Evolutionary conservation across 352 stramenopile species (phyloP).

Genomic region (Phytophthora foliorum): DNA sequence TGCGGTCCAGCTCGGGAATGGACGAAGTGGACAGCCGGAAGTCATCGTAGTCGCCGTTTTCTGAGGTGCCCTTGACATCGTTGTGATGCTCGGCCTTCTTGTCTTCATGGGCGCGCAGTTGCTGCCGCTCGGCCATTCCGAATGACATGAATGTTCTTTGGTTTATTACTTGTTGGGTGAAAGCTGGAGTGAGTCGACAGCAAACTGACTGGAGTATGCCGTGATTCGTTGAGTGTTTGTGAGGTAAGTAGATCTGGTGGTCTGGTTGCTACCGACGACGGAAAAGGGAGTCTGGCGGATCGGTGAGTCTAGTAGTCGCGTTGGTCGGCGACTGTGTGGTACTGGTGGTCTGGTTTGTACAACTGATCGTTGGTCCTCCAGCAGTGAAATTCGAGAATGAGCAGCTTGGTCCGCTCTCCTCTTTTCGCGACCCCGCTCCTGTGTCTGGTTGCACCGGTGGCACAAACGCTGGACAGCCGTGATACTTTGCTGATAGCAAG

Average conservation of each 20-base stretch:
- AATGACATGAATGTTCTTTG: constrained; percentile 33
- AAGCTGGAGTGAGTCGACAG: constrained; percentile 24
- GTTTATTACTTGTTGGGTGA: constrained; percentile 17
- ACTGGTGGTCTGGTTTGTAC: constrained; percentile 20
- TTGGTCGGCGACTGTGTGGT: constrained; percentile 18
- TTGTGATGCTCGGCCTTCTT: constrained; percentile 27
- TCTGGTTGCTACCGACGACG: constrained; percentile 37
- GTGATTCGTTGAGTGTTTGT: constrained; percentile 20
- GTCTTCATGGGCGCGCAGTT: constrained; percentile 23
- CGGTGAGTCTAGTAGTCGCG: constrained; percentile 24
- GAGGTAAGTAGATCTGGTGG: constrained; percentile 17
- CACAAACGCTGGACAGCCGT: constrained; percentile 43
- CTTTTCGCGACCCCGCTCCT: constrained; percentile 22
- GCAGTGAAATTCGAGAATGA: constrained; percentile 47
- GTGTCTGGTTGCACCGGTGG: constrained; percentile 45
- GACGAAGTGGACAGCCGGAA: constrained; percentile 41
- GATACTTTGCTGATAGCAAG: constrained; percentile 44
- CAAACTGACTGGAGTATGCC: constrained; percentile 20
- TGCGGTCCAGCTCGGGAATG: constrained; percentile 67
- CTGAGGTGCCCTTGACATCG: constrained; percentile 18
- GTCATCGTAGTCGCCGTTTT: constrained; percentile 29
- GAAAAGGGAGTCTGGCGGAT: constrained; percentile 20
- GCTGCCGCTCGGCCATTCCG: constrained; percentile 39
- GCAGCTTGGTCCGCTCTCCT: constrained; percentile 19
- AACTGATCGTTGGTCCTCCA: constrained; percentile 25